Evolutionary conservation across 371 early-diverging fungal genomes (phyloP), one percentile per base, ranked within the genome.

Genomic region (Entomophthora muscae): DNA sequence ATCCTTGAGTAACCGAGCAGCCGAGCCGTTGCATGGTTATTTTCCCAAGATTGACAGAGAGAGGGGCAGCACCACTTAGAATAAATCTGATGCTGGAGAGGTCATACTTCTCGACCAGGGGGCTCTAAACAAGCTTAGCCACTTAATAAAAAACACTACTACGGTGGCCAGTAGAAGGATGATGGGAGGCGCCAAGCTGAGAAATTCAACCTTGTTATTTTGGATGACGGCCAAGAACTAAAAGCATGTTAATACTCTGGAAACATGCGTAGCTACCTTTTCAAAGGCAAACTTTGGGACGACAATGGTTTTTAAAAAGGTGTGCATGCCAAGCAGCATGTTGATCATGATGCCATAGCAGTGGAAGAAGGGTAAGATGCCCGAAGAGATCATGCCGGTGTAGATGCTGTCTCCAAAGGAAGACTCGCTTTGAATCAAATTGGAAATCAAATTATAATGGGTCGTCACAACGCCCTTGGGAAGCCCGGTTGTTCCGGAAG

Each of bases 101-200:
- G 63, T 89, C 76, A 63, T 78, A 86, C 17, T 83, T 68, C 23
- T 72, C 71, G 21, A 88, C 85, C 32, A 77, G 67, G 30, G 86
- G 84, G 57, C 72, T 69, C 65, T 84, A 68, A 21, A 76, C 12
- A 54, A 54, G 54, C 21, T 54, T 17, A 17, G 7, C 7, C 21
- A 17, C 21, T n/a, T 54, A 54, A 54, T 54, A 54, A 54, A 84
- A 2, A 78, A 78, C 23, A 88, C 65, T 7, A 74, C 76, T 27
- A 85, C 76, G 42, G 82, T 76, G 59, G 91, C 83, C 0, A 93
- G 91, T 13, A 93, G 91, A 0, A 87, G 91, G 59, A 91, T 76
- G 67, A 78, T 78, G 2, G 82, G 76, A 21, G 76, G 71, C n/a
- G 87, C 83, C 33, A 88, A 76, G 64, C 77, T 76, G 76, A 83